Evolutionary conservation across 306 rosid genomes (phyloP), one percentile per base, ranked within the genome.

Genomic region (Prunus davidiana): DNA sequence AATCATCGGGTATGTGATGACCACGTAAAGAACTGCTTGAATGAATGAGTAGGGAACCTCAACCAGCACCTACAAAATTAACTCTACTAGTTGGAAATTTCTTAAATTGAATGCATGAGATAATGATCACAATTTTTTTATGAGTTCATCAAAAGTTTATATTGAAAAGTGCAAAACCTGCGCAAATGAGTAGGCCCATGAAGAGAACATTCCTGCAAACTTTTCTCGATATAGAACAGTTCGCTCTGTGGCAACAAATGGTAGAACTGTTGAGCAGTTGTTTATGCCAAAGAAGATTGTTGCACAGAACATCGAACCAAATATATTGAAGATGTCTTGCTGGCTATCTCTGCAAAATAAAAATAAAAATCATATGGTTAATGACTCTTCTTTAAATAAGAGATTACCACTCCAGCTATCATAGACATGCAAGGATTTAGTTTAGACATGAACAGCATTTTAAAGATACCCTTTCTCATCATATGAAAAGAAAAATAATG

Each of bases 131-230:
- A 71, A 22, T 2, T 3, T 71, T 49, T 71, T 24, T 34, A 38
- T 20, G 22, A 54, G 2, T 20, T 72, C 15, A 38, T 34, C 5
- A 30, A 9, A 55, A 22, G 41, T 30, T 30, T 18, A 11, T 47
- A 0, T 0, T 0, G 13, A 24, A 70, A 80, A 46, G 69, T 76
- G 8, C 8, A 52, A 69, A 72, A 88, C 96, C 91, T 90, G 96
- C 50, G 96, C 89, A 52, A 83, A 78, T 24, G 96, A 87, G 67
- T 87, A 87, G 47, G 93, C 91, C 87, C 88, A 83, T 3, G 90
- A 81, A 47, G 90, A 88, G 72, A 83, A 88, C 96, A 91, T 91
- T 80, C 93, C 93, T 18, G 91, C 86, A 76, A 80, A 89, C 75
- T 66, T 86, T 84, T 88, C 96, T 11, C 91, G 85, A 69, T 83